Percentiles rank a stretch among this genome's conserved stretches.
Evolutionary conservation across 768 basidiomycete species (phyloP).

Genomic region (Leccinum broughii): DNA sequence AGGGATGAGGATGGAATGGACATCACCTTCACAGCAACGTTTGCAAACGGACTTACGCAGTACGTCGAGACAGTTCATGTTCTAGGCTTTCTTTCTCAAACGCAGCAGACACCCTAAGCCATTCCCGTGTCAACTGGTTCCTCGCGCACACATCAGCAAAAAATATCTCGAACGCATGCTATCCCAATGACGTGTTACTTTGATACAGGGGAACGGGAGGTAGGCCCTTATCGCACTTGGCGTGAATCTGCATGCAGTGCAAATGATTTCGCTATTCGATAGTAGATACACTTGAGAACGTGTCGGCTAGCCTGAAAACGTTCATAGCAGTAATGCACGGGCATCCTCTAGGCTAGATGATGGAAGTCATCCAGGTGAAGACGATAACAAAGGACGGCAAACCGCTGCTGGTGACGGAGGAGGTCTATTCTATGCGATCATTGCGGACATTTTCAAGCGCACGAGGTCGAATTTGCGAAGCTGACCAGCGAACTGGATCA

Average conservation of each 20-base stretch:
- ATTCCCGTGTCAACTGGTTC: background rate
- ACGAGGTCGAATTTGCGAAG: slow-evolving; percentile 32
- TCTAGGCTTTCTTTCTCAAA: background rate
- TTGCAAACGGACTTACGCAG: background rate
- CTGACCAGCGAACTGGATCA: slow-evolving; percentile 24
- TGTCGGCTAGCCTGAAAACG: no score
- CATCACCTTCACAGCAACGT: background rate
- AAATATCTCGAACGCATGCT: background rate
- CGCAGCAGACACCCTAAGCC: background rate
- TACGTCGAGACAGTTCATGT: background rate
- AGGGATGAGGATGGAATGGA: background rate
- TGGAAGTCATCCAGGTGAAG: slow-evolving; percentile 32
- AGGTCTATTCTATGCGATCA: slow-evolving; percentile 27
- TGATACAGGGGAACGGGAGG: no score
- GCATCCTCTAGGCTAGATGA: slow-evolving; percentile 3
- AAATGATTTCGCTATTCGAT: no score
- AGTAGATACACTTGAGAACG: no score
- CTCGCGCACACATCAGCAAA: background rate
- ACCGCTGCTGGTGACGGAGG: slow-evolving; percentile 23
- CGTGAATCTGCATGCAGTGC: no score
- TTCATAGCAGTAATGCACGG: no score
- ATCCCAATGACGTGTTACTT: background rate
- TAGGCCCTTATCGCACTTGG: no score
- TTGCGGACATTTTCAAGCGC: slow-evolving; percentile 34
- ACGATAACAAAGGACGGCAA: slow-evolving; percentile 25